Percentiles rank a stretch among this genome's conserved stretches.
These are phyloP conservation scores for Annulohypoxylon nitens DNA, from an alignment of 495 filamentous ascomycete species.

Conservation along the genomic window DNA sequence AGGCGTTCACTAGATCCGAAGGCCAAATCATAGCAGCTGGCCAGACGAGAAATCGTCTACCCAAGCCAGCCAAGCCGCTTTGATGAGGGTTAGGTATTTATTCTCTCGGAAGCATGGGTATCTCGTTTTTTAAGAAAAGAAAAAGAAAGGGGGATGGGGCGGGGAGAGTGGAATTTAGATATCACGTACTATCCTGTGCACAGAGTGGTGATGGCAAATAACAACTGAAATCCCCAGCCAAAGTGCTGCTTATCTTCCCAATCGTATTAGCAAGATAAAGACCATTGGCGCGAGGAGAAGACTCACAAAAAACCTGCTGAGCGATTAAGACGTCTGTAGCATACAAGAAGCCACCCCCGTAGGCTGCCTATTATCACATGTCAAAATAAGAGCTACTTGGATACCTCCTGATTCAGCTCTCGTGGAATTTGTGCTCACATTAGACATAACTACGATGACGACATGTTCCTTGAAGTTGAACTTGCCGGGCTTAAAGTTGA, in stretches of 20 bases:
- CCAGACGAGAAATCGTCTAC: constrained; percentile 73
- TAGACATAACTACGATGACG: constrained; percentile 80
- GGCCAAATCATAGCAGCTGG: constrained; percentile 80
- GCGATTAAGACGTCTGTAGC: constrained; percentile 63
- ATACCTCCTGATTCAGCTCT: not conserved
- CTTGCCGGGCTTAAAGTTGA: constrained; percentile 75
- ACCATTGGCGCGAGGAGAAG: not conserved
- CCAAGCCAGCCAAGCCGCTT: constrained; percentile 73
- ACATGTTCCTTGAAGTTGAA: constrained; percentile 88
- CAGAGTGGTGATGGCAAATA: constrained; percentile 78
- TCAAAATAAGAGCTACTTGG: constrained; percentile 8
- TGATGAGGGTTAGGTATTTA: not conserved
- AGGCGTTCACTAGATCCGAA: constrained; percentile 71
- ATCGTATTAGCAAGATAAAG: constrained; percentile 5
- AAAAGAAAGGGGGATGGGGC: not conserved
- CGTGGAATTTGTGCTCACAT: constrained; percentile 54
- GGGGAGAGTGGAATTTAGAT: not conserved
- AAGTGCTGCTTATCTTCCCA: constrained; percentile 56
- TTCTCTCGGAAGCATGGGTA: not conserved
- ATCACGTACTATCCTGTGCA: constrained; percentile 69
- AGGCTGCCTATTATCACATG: constrained; percentile 45
- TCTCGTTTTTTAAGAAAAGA: not conserved
- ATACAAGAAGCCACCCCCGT: constrained; percentile 64
- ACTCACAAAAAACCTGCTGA: constrained; percentile 59
- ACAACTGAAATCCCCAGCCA: constrained; percentile 74